Base-by-base conservation (phyloP, 2,329 filamentous ascomycete species). In the Keithomyces neogunnii region DNA sequence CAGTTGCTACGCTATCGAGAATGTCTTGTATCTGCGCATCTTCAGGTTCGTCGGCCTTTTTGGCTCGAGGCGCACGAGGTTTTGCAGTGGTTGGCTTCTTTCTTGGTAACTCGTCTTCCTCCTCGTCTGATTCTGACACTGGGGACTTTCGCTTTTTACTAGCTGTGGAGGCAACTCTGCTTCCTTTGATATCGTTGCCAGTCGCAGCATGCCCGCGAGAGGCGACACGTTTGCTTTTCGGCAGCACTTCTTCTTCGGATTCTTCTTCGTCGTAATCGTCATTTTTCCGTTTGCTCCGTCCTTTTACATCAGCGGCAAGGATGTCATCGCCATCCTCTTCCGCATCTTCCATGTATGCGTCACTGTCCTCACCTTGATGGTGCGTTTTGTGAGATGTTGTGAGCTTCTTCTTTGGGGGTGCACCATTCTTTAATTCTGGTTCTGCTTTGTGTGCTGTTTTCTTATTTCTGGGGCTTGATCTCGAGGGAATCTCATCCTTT, bases 1-100 rank as follows among this genome's bases (percentile, higher is more conserved):
- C 81, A 1, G 82, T 88, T 4, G 89, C 88, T 53, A 99, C 92
- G 59, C 84, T 89, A 63, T 95, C 85, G 33, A 97, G 80, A 45
- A 99, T 96, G 47, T 85, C 82, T 66, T 95, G 84, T 26, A 71
- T 69, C 4, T 95, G 82, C 28, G 85, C 77, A 61, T 82, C 84
- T 61, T 95, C 89, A 2, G 78, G 69, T 5, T 75, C 74, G 3
- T 82, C 79, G 3, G 79, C 75, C 65, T 89, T 88, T 66, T 88
- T 87, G 5, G 78, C 71, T 60, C 72, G 73, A 3, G 79, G 72
- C 2, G 81, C 77, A 56, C 80, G 78, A 26, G 80, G 71, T 56
- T 81, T 85, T 53, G 82, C 76, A 0, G 73, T 68, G 0, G 78
- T 72, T 4, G 80, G 72, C 55, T 80, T 81, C 66, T 82, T 86